Evolutionary conservation across 1,284 basidiomycete species (phyloP).

Genomic region (Naganishia albida): DNA sequence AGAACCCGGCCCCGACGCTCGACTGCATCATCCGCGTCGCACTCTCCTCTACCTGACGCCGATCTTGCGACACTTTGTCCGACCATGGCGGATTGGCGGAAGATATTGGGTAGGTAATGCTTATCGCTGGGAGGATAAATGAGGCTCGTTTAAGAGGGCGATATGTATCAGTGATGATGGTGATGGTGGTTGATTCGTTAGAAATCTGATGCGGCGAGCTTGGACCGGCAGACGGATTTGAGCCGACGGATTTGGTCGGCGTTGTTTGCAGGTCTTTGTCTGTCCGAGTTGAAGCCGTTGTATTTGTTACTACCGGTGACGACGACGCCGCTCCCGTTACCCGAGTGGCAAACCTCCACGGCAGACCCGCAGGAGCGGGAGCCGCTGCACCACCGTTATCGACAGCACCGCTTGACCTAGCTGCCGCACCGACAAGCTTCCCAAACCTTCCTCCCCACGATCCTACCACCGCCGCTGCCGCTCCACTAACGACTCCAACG

Average conservation of each 20-base stretch:
- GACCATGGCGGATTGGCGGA: conserved; percentile 74
- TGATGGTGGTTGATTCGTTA: conserved; percentile 28
- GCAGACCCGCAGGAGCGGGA: not conserved
- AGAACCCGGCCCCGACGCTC: conserved; percentile 38
- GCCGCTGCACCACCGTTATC: not conserved
- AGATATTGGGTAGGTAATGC: conserved; percentile 81
- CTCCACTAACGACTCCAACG: conserved; percentile 32
- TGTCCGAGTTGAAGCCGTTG: not conserved
- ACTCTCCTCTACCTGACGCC: conserved; percentile 61
- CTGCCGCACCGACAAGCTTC: conserved; percentile 22
- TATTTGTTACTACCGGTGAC: not conserved
- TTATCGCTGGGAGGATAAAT: conserved; percentile 77
- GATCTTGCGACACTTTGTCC: conserved; percentile 60
- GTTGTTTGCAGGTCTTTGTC: conserved; percentile 10
- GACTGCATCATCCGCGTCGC: conserved; percentile 45
- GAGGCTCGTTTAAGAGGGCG: conserved; percentile 75
- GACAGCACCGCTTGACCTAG: not conserved
- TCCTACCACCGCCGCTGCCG: conserved; percentile 32
- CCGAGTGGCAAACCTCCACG: conserved; percentile 24
- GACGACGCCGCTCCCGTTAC: not conserved
- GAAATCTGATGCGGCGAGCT: conserved; percentile 9
- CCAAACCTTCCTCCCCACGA: conserved; percentile 33
- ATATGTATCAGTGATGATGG: conserved; percentile 18
- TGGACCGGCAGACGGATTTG: not conserved
- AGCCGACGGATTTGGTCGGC: not conserved